A percentile compares a stretch with the other conserved stretches of the same genome.
Evolutionary conservation across 495 filamentous ascomycete genomes (phyloP).

Genomic region (Penicillium subrubescens): DNA sequence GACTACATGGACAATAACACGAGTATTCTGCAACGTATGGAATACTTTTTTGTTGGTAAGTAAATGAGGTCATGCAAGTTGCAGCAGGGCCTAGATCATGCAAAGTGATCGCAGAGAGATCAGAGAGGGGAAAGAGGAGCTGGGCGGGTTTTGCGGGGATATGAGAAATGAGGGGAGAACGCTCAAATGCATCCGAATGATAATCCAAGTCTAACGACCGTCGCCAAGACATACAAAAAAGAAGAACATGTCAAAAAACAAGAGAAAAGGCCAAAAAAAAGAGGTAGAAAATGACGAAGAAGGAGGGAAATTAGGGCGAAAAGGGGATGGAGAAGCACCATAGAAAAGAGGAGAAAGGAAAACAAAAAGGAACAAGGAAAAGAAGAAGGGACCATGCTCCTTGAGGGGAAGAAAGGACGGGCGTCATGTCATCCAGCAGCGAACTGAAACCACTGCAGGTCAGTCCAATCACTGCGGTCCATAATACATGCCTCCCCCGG

Average conservation of each 20-base stretch:
- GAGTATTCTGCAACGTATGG: neutral
- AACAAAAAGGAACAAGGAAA: constrained; percentile 8
- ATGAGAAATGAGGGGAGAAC: constrained; percentile 30
- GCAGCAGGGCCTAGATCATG: constrained; percentile 21
- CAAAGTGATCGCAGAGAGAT: constrained; percentile 13
- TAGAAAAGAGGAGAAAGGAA: constrained; percentile 12
- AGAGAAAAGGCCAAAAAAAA: constrained; percentile 12
- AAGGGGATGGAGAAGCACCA: neutral
- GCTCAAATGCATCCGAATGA: constrained; percentile 45
- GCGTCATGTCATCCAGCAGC: constrained; percentile 5
- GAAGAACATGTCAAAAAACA: constrained; percentile 12
- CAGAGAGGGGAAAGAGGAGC: constrained; percentile 5
- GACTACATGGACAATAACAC: neutral
- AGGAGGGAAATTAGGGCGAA: neutral
- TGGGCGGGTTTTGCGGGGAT: constrained; percentile 24
- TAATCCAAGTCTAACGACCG: constrained; percentile 28
- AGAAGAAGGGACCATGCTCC: constrained; percentile 13
- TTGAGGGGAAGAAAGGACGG: constrained; percentile 5
- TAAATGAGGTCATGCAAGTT: constrained; percentile 22
- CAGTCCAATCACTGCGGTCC: constrained; percentile 53
- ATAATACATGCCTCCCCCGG: constrained; percentile 57
- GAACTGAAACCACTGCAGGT: neutral
- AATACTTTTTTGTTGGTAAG: constrained; percentile 19
- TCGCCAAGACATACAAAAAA: constrained; percentile 16
- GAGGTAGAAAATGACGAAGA: constrained; percentile 12